These are phyloP conservation scores for Candida germanica DNA, from an alignment of 805 yeast genomes.

Conservation along the genomic window DNA sequence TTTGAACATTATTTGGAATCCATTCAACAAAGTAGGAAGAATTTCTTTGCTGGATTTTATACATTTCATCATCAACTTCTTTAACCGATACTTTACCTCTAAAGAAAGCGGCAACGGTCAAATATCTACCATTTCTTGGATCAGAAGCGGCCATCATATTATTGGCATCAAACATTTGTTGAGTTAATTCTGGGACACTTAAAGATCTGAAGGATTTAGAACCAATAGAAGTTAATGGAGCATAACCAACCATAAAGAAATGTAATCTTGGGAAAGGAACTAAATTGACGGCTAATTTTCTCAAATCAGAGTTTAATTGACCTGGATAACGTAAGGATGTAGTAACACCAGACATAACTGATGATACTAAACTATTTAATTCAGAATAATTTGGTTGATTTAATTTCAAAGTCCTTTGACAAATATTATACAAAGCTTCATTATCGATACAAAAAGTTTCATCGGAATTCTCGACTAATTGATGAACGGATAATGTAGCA, in stretches of 20 bases:
- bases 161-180: conserved; percentile 87
- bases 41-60: conserved; percentile 76
- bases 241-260: conserved; percentile 93
- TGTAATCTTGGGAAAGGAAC: conserved; percentile 95
- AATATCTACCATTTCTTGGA: conserved; percentile 85
- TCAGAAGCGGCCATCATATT: conserved; percentile 97
- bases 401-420: conserved; percentile 80
- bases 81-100: conserved; percentile 90
- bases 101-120: conserved; percentile 91
- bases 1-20: conserved; percentile 95
- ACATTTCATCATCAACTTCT: conserved; percentile 94
- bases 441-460: conserved; percentile 95
- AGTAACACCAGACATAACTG: conserved; percentile 94
- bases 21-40: conserved; percentile 86
- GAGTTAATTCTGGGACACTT: conserved; percentile 88
- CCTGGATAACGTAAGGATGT: conserved; percentile 94
- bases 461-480: conserved; percentile 84
- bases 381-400: conserved; percentile 76
- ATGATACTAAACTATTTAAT: conserved; percentile 77
- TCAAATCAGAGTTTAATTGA: conserved; percentile 86
- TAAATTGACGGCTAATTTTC: conserved; percentile 90
- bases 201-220: conserved; percentile 80
- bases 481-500: conserved; percentile 87
- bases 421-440: conserved; percentile 87
- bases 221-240: conserved; percentile 81